Conservation (phyloP, 1,284 basidiomycete genomes). For the Waitea zeae region DNA sequence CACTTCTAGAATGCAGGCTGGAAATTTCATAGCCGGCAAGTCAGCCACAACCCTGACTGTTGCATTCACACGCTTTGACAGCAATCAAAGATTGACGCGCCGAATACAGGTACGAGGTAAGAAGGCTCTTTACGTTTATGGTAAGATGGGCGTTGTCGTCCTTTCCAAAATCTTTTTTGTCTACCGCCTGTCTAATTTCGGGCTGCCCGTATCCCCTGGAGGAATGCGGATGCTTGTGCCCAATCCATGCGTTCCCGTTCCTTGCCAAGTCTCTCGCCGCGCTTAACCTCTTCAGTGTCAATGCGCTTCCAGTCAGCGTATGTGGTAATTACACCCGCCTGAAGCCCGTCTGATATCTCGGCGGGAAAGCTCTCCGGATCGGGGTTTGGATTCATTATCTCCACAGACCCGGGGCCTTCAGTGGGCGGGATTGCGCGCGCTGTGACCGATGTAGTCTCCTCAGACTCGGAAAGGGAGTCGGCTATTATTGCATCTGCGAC, state of each 20-base stretch:
- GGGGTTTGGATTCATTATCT: slow-evolving; percentile 6
- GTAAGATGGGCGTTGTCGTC: too few relatives aligned
- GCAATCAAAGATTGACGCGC: too few relatives aligned
- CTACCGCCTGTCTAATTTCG: too few relatives aligned
- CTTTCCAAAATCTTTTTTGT: too few relatives aligned
- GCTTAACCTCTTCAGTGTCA: slow-evolving; percentile 44
- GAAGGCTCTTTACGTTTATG: too few relatives aligned
- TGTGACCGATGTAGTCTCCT: slow-evolving; percentile 5
- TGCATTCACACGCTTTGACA: too few relatives aligned
- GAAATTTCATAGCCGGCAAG: too few relatives aligned
- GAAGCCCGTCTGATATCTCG: slow-evolving; percentile 38
- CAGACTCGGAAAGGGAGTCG: slow-evolving; percentile 26
- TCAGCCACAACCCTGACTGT: too few relatives aligned
- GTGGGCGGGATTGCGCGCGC: slow-evolving; percentile 4
- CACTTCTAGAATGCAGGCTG: too few relatives aligned
- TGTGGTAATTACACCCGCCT: slow-evolving; percentile 26
- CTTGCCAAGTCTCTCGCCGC: slow-evolving; percentile 44
- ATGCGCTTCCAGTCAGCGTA: slow-evolving; percentile 59
- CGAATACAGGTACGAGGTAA: too few relatives aligned
- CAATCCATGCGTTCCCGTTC: slow-evolving; percentile 67
- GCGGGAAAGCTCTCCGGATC: slow-evolving; percentile 18
- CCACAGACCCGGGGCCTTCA: slow-evolving; percentile 6
- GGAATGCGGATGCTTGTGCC: slow-evolving; percentile 29
- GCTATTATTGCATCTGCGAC: slow-evolving; percentile 55
- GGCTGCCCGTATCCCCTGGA: slow-evolving; percentile 13